These are phyloP conservation scores for Lodderomyces pseudojiufengensis DNA, from an alignment of 1,139 yeast species.

Conservation along the genomic window DNA sequence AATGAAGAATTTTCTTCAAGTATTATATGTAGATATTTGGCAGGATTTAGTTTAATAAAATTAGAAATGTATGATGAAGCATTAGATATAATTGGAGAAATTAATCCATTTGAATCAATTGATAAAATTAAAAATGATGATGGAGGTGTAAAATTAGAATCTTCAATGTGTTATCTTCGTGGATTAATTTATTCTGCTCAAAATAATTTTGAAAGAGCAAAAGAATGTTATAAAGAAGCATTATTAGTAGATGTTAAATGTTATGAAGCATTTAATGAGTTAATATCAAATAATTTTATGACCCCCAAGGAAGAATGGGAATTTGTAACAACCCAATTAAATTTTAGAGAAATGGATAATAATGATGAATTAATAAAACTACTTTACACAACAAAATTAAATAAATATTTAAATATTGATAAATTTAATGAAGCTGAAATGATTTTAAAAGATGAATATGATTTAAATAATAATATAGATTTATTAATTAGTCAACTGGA, in stretches of 20 bases:
- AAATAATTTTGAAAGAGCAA: slow-evolving; percentile 82
- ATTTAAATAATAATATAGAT: slow-evolving; percentile 65
- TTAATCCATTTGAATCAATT: slow-evolving; percentile 58
- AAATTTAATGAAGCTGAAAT: slow-evolving; percentile 65
- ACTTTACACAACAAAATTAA: slow-evolving; percentile 71
- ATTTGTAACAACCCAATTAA: slow-evolving; percentile 55
- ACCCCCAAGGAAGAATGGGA: slow-evolving; percentile 90
- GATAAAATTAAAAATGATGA: slow-evolving; percentile 36
- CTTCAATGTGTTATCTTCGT: slow-evolving; percentile 81
- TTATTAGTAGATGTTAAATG: slow-evolving; percentile 85
- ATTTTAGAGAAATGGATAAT: slow-evolving; percentile 68
- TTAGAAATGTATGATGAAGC: slow-evolving; percentile 88
- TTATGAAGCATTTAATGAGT: slow-evolving; percentile 85
- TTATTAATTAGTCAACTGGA: slow-evolving; percentile 70
- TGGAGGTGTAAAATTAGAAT: slow-evolving; percentile 81
- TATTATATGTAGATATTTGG: slow-evolving; percentile 77
- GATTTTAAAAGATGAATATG: slow-evolving; percentile 67
- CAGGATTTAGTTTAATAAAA: slow-evolving; percentile 71
- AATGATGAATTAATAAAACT: slow-evolving; percentile 75
- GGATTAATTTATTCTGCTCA: slow-evolving; percentile 83
- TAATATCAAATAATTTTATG: slow-evolving; percentile 68
- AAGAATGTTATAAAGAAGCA: slow-evolving; percentile 85
- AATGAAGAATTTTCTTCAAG: slow-evolving; percentile 39
- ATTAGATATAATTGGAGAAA: slow-evolving; percentile 77
- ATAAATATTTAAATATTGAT: slow-evolving; percentile 64